Evolutionary conservation across 2,329 filamentous ascomycete species (phyloP), one percentile per base, ranked within the genome.

Genomic region (Penicillium glabrum): DNA sequence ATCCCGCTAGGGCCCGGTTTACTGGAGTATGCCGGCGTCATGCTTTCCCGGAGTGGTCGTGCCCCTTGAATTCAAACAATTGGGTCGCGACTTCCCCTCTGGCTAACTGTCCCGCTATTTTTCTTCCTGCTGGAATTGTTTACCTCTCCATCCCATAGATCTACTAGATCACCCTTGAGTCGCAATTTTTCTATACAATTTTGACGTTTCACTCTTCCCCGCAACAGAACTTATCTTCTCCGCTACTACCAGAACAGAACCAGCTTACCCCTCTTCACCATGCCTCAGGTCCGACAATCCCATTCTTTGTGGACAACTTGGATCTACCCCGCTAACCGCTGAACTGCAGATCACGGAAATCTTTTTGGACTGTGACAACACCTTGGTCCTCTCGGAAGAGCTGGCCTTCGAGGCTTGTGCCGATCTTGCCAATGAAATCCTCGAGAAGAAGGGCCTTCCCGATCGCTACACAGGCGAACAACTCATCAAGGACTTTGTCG

Each of bases 401-500:
- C 84, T 96, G 67, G 92, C 92, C 72, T 96, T 96, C 75, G 90
- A 93, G 79, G 92, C 90, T 65, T 96, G 91, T 77, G 90, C 92
- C 69, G 89, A 90, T 59, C 86, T 96, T 63, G 89, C 91, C 81
- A 96, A 96, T 79, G 82, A 91, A 75, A 90, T 96, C 74, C 86
- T 93, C 73, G 81, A 83, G 67, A 83, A 83, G 69, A 83, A 88
- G 70, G 79, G 82, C 67, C 80, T 91, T 68, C 70, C 81, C 26
- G 81, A 85, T 66, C 85, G 83, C 72, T 96, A 96, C 81, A 92
- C 89, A 4, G 89, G 89, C 69, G 84, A 87, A 47, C 82, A 86
- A 58, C 87, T 96, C 62, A 90, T 96, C 78, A 80, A 82, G 66
- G 90, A 96, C 78, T 96, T 96, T 69, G 91, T 96, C 67, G 92